phyloP scores from a whole-genome alignment of 169 alveolate genomes.

The Plasmodium fragile region DNA sequence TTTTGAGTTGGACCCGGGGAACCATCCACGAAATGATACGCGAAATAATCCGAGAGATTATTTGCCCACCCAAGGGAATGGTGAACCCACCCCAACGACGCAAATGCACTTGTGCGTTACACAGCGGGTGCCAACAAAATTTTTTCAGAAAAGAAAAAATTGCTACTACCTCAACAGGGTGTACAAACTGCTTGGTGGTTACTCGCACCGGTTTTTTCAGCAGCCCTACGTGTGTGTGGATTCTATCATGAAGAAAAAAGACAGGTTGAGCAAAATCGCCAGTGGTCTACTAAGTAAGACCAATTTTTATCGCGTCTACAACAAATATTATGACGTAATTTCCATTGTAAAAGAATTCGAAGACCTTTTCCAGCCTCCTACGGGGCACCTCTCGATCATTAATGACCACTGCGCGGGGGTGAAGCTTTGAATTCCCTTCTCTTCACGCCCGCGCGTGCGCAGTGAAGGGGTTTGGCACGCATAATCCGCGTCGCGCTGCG shows the following conservation, averaged over 20 bases:
- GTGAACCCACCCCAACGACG: not conserved
- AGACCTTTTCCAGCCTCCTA: conserved; percentile 6
- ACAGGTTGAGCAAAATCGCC: not conserved
- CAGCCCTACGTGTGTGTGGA: conserved; percentile 53
- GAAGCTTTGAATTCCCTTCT: conserved; percentile 8
- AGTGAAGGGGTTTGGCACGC: not conserved
- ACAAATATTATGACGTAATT: conserved; percentile 1
- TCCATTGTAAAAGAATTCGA: conserved; percentile 11
- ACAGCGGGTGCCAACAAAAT: conserved; percentile 17
- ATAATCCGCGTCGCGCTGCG: not conserved
- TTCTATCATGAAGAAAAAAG: not conserved
- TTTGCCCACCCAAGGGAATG: not conserved
- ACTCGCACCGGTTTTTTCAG: conserved; percentile 12
- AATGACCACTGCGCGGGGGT: conserved; percentile 32
- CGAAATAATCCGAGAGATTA: not conserved
- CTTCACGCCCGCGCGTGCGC: not conserved
- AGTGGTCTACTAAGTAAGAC: not conserved
- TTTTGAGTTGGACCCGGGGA: not conserved
- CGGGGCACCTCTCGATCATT: conserved; percentile 43
- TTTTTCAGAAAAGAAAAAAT: conserved; percentile 36
- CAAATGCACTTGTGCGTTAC: conserved; percentile 26
- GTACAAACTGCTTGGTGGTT: conserved; percentile 5
- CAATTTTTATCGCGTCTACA: conserved; percentile 25
- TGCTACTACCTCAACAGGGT: conserved; percentile 24
- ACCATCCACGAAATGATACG: not conserved